Percentiles rank a stretch among this genome's conserved stretches.
phyloP scores from a whole-genome alignment of 352 stramenopile genomes.

The Sclerospora graminicola region DNA sequence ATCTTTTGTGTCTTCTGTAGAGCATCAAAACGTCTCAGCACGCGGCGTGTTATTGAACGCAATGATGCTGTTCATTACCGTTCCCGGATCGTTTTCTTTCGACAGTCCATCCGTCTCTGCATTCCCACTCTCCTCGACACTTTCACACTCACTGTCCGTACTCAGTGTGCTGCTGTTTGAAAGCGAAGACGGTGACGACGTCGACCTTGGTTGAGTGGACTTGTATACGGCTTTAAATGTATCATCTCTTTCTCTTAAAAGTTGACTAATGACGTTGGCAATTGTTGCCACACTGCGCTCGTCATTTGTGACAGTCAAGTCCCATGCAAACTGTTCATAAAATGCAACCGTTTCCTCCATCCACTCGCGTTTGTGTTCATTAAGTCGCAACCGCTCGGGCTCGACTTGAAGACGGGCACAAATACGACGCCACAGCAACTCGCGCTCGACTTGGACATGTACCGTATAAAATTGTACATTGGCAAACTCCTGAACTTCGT shows the following conservation, averaged over 20 bases:
- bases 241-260: constrained; percentile 41
- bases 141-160: constrained; percentile 71
- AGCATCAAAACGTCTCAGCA: constrained; percentile 8
- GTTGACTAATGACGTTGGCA: constrained; percentile 36
- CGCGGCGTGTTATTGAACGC: constrained; percentile 71
- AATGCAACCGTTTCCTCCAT: constrained; percentile 78
- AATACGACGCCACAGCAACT: constrained; percentile 76
- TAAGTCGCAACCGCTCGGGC: constrained; percentile 63
- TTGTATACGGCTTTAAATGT: constrained; percentile 58
- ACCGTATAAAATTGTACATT: constrained; percentile 80
- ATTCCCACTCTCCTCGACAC: constrained; percentile 17
- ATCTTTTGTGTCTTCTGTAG: constrained; percentile 2
- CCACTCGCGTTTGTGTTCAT: constrained; percentile 78
- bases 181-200: constrained; percentile 12
- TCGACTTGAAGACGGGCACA: constrained; percentile 42
- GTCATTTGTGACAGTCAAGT: constrained; percentile 63
- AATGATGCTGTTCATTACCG: constrained; percentile 40
- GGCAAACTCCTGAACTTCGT: constrained; percentile 61
- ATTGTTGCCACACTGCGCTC: constrained; percentile 40
- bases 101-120: constrained; percentile 4
- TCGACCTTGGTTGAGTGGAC: constrained; percentile 31
- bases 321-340: constrained; percentile 74
- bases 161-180: constrained; percentile 41
- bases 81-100: background rate
- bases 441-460: constrained; percentile 64